Percentiles rank a stretch among this genome's conserved stretches.
Evolutionary conservation across 2,329 filamentous ascomycete species (phyloP).

Genomic region (Diaporthe vaccinii): DNA sequence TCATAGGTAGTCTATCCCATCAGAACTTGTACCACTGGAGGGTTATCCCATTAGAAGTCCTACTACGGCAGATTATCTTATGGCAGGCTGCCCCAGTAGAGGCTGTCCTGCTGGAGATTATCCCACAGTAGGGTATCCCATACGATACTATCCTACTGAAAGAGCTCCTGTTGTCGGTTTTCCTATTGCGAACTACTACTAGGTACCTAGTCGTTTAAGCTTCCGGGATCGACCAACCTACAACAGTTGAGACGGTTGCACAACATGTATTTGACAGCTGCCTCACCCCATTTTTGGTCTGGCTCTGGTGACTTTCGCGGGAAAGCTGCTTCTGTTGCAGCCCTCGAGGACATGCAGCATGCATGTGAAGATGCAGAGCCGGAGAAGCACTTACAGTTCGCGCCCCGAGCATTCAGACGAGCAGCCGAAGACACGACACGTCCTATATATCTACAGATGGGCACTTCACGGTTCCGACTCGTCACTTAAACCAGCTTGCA

Average conservation of each 20-base stretch:
- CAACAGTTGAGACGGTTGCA: not conserved
- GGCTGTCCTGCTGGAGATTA: not conserved
- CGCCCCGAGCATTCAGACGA: not conserved
- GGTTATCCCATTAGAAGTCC: too few species aligned
- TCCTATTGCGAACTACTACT: not conserved
- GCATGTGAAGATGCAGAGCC: not conserved
- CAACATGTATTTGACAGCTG: not conserved
- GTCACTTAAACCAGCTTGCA: constrained; percentile 3
- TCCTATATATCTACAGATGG: not conserved
- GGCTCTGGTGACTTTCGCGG: not conserved
- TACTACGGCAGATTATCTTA: too few species aligned
- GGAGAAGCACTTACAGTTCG: not conserved
- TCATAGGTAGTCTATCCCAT: too few species aligned
- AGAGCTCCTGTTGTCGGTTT: not conserved
- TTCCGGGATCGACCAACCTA: not conserved
- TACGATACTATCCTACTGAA: not conserved
- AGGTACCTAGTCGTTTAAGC: not conserved
- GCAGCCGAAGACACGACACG: constrained; percentile 2
- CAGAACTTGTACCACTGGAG: too few species aligned
- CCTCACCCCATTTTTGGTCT: not conserved
- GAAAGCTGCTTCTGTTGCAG: not conserved
- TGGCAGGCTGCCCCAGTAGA: too few species aligned
- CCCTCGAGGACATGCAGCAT: not conserved
- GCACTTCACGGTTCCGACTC: not conserved
- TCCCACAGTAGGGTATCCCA: not conserved